These are phyloP conservation scores for Ceratocystis alfenasii DNA, from an alignment of 2,329 filamentous ascomycete species.

Conservation along the genomic window DNA sequence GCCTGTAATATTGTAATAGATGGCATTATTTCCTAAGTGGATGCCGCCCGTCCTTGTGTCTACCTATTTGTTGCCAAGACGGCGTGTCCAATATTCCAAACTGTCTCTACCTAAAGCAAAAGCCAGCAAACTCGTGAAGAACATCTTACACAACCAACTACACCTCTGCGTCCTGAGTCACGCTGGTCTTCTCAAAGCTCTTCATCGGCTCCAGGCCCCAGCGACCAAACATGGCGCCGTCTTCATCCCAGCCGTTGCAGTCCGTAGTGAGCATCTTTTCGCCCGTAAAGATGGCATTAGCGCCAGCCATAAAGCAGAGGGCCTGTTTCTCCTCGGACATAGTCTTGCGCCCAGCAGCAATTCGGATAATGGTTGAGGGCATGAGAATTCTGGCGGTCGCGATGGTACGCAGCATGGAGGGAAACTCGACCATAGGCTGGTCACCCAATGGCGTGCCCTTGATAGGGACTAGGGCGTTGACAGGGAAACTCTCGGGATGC, in stretches of 20 bases:
- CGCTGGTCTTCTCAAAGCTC: slow-evolving; percentile 32
- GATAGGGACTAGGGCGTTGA: slow-evolving; percentile 84
- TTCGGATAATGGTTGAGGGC: slow-evolving; percentile 73
- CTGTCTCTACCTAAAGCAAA: no score
- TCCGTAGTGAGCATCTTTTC: slow-evolving; percentile 94
- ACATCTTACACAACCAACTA: not conserved
- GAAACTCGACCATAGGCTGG: slow-evolving; percentile 59
- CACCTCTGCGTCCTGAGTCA: not conserved
- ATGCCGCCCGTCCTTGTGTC: no score
- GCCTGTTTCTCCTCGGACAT: slow-evolving; percentile 84
- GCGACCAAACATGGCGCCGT: slow-evolving; percentile 66
- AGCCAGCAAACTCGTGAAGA: no score
- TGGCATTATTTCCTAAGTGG: no score
- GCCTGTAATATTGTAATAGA: no score
- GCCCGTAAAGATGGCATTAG: slow-evolving; percentile 88
- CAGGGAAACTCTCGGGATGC: slow-evolving; percentile 83
- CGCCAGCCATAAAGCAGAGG: slow-evolving; percentile 78
- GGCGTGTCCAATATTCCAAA: no score
- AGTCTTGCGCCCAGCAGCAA: slow-evolving; percentile 72
- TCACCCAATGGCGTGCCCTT: slow-evolving; percentile 78
- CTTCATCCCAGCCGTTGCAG: slow-evolving; percentile 83
- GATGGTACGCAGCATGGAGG: slow-evolving; percentile 68
- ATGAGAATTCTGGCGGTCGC: slow-evolving; percentile 74
- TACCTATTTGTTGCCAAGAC: no score
- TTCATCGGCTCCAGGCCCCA: slow-evolving; percentile 76